Base-by-base conservation (phyloP, 495 filamentous ascomycete species). In the Podospora pseudocomata region DNA sequence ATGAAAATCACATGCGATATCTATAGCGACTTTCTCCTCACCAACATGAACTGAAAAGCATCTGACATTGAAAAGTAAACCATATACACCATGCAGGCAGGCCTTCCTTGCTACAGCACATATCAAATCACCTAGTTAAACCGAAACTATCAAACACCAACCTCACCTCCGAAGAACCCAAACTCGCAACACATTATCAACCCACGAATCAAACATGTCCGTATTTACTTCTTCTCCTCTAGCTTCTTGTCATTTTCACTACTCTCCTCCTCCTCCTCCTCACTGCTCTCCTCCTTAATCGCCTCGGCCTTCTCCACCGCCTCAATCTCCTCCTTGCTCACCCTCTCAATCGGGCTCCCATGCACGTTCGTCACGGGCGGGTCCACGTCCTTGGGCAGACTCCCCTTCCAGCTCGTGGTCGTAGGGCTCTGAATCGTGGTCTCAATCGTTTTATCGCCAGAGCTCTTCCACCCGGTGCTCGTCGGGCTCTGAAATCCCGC, bases 391-490 rank as follows among this genome's bases (percentile, higher is more conserved):
- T 71, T 76, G n/a, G 80, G 77, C 39, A 49, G 5, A 11, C 39
- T 11, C 39, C 39, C 39, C 70, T 80, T 78, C 83, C 82, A 85
- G 7, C 75, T 77, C 9, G 77, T 79, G 60, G 77, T 76, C 28
- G 75, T 83, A 32, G 83, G 82, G 63, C 76, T 80, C 70, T 85
- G 83, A 65, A 84, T 59, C 18, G 77, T 72, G 15, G 65, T 69
- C 20, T 65, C 72, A 7, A 64, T 39, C 1, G 15, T 34, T 11
- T 59, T 58, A 5, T 68, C 57, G 20, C 34, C 64, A 27, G 64
- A 63, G 19, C 32, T 70, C 44, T 76, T 76, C 80, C 76, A 79
- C 23, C 75, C 74, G 2, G 71, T 73, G 4, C 77, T 71, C 15
- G 76, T 80, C 9, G 81, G 78, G 2, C 78, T 80, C 64, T 81